Evolutionary conservation across 768 basidiomycete genomes (phyloP), one percentile per base, ranked within the genome.

Genomic region (Rhizopogon vulgaris): DNA sequence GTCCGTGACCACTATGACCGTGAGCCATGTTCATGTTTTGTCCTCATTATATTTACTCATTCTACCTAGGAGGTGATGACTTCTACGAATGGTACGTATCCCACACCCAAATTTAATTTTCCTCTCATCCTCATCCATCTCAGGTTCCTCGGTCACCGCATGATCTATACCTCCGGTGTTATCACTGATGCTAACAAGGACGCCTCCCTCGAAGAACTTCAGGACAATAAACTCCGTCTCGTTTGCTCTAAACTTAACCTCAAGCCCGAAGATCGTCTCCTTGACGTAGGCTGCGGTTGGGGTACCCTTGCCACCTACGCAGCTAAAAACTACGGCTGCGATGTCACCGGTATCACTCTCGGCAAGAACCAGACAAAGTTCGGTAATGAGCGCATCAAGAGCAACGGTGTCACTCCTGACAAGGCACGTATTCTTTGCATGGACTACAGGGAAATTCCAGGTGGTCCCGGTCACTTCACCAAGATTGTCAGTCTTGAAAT

Each of bases 401-500:
- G 79, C 53, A 97, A 96, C 59, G 90, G 87, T 28, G 81, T 82
- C 18, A 63, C 78, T 10, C 65, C 85, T 3, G 78, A 83, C 63
- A 82, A 86, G 63, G 94, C 93, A 2, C 81, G 94, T 51, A 93
- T 98, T 58, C 73, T 97, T 49, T 95, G 95, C 76, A 84, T 83
- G 63, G 94, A 98, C 67, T 94, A 89, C 69, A 84, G 94, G 28
- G 90, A 96, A 51, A 88, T 97, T 59, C 90, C 92, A 34, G 79
- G 81, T 28, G 78, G 83, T 51, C 69, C 72, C 42, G 84, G 85
- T 48, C 81, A 82, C 52, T 99, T 88, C 64, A 85, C 84, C 63
- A 98, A 98, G 76, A 98, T 99, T 49, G 93, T 95, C 45, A 86
- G 84, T 55, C 78, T 99, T 55, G 96, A 99, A 69, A 98, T 98